These are phyloP conservation scores for Paecilomyces variotii DNA, from an alignment of 2,329 filamentous ascomycete genomes.

Conservation along the genomic window DNA sequence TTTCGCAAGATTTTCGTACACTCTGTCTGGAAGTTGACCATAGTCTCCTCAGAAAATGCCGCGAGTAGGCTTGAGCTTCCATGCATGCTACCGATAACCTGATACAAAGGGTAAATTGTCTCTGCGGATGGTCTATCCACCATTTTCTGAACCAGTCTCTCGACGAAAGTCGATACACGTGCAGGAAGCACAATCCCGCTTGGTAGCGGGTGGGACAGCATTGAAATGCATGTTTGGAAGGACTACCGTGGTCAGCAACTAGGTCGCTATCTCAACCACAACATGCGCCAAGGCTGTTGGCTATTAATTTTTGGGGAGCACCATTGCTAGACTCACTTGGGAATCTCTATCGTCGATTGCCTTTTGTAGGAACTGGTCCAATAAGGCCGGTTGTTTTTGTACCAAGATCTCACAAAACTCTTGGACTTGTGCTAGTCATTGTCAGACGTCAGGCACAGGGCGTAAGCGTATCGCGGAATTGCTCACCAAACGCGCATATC, in stretches of 20 bases:
- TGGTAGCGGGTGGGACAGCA: conserved; percentile 29
- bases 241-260: conserved; percentile 15
- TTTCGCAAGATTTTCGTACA: conserved; percentile 31
- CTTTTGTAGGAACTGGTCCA: conserved; percentile 28
- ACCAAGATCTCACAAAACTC: conserved; percentile 26
- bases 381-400: conserved; percentile 20
- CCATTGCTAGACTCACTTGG: conserved; percentile 18
- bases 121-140: conserved; percentile 22
- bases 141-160: conserved; percentile 20
- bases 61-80: conserved; percentile 18
- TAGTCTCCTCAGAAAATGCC: conserved; percentile 23
- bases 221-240: conserved; percentile 19
- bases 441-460: not conserved
- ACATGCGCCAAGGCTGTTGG: not conserved
- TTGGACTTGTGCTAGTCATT: conserved; percentile 18
- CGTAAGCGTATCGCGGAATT: not conserved
- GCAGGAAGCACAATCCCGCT: conserved; percentile 21
- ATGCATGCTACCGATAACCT: conserved; percentile 22
- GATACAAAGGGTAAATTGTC: conserved; percentile 26
- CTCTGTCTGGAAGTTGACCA: conserved; percentile 29
- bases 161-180: conserved; percentile 25
- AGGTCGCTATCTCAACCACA: not conserved
- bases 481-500: conserved; percentile 41
- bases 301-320: not conserved
- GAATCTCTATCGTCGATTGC: conserved; percentile 17